Evolutionary conservation across 2,329 filamentous ascomycete genomes (phyloP), one percentile per base, ranked within the genome.

Genomic region (Aspergillus cejpii): DNA sequence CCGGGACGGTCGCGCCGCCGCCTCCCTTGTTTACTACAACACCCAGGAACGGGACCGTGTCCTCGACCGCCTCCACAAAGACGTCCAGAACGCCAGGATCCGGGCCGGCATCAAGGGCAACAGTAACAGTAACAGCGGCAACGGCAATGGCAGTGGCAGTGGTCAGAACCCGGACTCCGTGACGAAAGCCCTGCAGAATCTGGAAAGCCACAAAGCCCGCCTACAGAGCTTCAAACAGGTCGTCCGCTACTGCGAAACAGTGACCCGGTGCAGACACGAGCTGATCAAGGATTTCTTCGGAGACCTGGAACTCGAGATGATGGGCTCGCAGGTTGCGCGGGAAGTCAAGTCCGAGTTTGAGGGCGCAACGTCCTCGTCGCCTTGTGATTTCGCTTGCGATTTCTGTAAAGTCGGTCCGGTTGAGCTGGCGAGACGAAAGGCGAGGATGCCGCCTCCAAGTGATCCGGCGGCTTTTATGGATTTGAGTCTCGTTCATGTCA

Each of bases 11-110:
- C 90, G 91, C 50, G 89, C 89, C 0, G 84, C 85, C 24, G 80
- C 85, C 49, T 96, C 89, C 60, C 87, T 95, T 43, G 72, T 97
- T 43, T 95, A 96, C 67, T 97, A 96, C 68, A 89, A 83, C 48
- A 80, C 86, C 10, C 87, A 94, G 64, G 90, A 96, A 60, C 75
- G 87, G 20, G 86, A 95, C 59, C 78, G 88, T 1, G 80, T 85
- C 7, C 79, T 76, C 7, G 68, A 67, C 20, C 72, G 78, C 44
- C 69, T 82, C 55, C 57, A 62, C 12, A 61, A 67, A 8, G 75
- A 75, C 49, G 62, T 54, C 45, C 69, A 61, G 46, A 67, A 60
- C 24, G 65, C 66, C 20, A 61, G 60, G 33, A 61, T 60, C 41
- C 51, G 57, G 21, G 49, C 55, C 37, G 60, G 59, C 15, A 57